phyloP scores from a whole-genome alignment of 2,329 filamentous ascomycete species.

The Xylaria sp. region DNA sequence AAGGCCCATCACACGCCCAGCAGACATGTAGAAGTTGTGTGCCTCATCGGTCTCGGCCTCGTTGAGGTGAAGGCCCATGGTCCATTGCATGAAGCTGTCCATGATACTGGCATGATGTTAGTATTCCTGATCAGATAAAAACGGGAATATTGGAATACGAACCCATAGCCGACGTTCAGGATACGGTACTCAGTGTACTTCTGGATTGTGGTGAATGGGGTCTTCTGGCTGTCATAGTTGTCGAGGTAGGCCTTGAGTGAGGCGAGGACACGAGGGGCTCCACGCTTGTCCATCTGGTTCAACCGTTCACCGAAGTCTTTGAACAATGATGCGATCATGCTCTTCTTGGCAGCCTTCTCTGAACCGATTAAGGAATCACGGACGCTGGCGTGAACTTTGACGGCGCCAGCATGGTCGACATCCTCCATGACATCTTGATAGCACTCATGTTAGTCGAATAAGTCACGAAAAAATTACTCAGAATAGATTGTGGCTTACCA shows the following conservation, averaged over 20 bases:
- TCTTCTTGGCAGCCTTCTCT: constrained; percentile 34
- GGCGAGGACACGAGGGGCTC: constrained; percentile 35
- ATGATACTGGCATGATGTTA: constrained; percentile 37
- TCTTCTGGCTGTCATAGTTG: constrained; percentile 42
- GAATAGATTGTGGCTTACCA: constrained; percentile 32
- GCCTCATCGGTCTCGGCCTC: constrained; percentile 39
- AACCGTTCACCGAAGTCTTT: constrained; percentile 37
- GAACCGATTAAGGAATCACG: constrained; percentile 32
- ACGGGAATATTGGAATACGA: constrained; percentile 2
- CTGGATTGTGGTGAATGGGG: constrained; percentile 39
- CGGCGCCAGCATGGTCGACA: constrained; percentile 36
- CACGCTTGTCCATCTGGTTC: constrained; percentile 38
- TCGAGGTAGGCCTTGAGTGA: constrained; percentile 41
- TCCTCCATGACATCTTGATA: constrained; percentile 40
- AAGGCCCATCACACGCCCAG: constrained; percentile 40
- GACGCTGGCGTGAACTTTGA: constrained; percentile 37
- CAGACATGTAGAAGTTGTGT: constrained; percentile 39
- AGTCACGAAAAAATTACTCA: not conserved
- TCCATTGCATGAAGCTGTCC: constrained; percentile 44
- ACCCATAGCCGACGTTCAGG: constrained; percentile 41
- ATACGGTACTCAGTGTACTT: constrained; percentile 42
- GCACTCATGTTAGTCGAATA: constrained; percentile 8
- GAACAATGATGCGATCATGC: constrained; percentile 36
- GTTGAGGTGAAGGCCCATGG: constrained; percentile 38
- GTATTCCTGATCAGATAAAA: not conserved